Conservation (phyloP, 257 asterid species). For the Solanum phureja region DNA sequence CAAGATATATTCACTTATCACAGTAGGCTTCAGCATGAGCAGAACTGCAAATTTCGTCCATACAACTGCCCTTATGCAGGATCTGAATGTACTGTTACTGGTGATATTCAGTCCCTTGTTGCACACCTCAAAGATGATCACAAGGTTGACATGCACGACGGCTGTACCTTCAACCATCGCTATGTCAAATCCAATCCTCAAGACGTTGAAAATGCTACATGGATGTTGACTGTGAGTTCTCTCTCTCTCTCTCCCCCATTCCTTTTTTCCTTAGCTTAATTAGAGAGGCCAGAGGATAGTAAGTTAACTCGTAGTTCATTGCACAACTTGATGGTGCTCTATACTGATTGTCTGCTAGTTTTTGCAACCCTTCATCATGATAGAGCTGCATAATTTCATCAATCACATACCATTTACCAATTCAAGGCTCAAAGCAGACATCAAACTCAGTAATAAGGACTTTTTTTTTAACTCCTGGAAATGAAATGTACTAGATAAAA, state of each 20-base stretch:
- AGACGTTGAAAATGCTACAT: constrained; percentile 29
- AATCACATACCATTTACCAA: neutral
- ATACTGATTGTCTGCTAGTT: neutral
- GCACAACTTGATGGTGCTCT: neutral
- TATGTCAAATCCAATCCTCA: constrained; percentile 31
- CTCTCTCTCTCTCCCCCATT: neutral
- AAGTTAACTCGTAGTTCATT: neutral
- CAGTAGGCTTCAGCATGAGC: constrained; percentile 26
- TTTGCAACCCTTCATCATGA: neutral
- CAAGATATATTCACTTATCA: constrained; percentile 25
- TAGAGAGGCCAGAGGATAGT: neutral
- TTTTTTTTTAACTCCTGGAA: neutral
- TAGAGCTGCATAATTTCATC: neutral
- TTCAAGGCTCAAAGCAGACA: neutral
- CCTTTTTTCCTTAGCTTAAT: neutral
- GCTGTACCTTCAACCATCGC: constrained; percentile 34
- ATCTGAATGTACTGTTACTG: constrained; percentile 23
- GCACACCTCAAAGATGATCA: constrained; percentile 29
- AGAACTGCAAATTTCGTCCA: constrained; percentile 23
- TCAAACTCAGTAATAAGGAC: neutral
- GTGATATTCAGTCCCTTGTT: constrained; percentile 20
- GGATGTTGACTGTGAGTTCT: constrained; percentile 33
- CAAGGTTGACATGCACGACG: constrained; percentile 32
- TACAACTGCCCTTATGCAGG: constrained; percentile 38
- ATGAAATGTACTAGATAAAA: neutral